phyloP scores from a whole-genome alignment of 1,139 yeast genomes.

The Hyphopichia buzzinii region DNA sequence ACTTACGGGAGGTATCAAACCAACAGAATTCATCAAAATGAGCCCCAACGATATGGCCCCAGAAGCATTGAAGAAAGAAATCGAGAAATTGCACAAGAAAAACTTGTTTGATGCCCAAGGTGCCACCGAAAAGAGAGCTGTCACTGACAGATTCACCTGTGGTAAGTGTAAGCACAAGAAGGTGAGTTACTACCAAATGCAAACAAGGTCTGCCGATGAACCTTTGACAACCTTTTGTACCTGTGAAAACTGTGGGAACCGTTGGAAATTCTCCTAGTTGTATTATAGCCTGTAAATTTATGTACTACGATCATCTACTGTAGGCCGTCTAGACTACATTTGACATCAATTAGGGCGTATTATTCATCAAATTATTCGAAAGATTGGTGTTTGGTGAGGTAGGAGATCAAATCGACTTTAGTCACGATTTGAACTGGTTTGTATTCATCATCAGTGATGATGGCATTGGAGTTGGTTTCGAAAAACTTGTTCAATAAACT shows the following conservation, averaged over 20 bases:
- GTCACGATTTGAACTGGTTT: slow-evolving; percentile 85
- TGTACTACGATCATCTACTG: too few species aligned
- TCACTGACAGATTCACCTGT: slow-evolving; percentile 94
- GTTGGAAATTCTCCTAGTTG: slow-evolving; percentile 84
- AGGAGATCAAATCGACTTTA: slow-evolving; percentile 79
- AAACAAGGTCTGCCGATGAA: slow-evolving; percentile 97
- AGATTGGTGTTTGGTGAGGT: slow-evolving; percentile 44
- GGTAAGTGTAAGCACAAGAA: slow-evolving; percentile 97
- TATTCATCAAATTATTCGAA: slow-evolving; percentile 6
- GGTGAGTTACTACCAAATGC: slow-evolving; percentile 96
- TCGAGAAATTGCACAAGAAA: slow-evolving; percentile 81
- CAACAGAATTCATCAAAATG: slow-evolving; percentile 72
- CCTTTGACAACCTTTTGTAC: slow-evolving; percentile 98
- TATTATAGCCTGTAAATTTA: background rate
- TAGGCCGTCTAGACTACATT: too few species aligned
- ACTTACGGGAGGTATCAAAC: slow-evolving; percentile 59
- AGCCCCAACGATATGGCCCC: slow-evolving; percentile 94
- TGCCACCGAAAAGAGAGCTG: slow-evolving; percentile 95
- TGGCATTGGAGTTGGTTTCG: slow-evolving; percentile 84
- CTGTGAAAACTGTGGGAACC: slow-evolving; percentile 94
- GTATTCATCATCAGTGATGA: slow-evolving; percentile 69
- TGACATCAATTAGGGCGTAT: too few species aligned
- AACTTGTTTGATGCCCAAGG: slow-evolving; percentile 97
- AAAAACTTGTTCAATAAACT: slow-evolving; percentile 73
- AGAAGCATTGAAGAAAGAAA: slow-evolving; percentile 77